These are phyloP conservation scores for Citeromyces hawaiiensis DNA, from an alignment of 1,139 yeast genomes.

Conservation along the genomic window DNA sequence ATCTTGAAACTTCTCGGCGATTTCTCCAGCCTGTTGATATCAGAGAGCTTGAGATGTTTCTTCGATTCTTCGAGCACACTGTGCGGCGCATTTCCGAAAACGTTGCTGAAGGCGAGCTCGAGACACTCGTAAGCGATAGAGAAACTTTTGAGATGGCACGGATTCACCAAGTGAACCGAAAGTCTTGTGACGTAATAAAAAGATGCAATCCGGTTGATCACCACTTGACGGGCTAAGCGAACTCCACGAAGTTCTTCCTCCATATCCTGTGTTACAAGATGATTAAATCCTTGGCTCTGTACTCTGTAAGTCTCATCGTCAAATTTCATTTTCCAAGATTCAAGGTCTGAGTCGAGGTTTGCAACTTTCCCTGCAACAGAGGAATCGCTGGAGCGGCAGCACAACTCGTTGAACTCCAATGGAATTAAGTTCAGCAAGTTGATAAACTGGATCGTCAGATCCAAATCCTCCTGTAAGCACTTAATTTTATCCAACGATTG, in stretches of 20 bases:
- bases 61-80: neutral
- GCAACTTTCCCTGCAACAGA: neutral
- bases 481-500: constrained; percentile 13
- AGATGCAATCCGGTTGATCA: neutral
- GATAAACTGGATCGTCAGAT: constrained; percentile 12
- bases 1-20: neutral
- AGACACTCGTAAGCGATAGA: neutral
- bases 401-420: constrained; percentile 11
- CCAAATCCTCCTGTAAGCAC: constrained; percentile 15
- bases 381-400: constrained; percentile 1
- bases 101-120: neutral
- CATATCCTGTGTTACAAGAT: neutral
- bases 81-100: neutral
- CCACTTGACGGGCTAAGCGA: neutral
- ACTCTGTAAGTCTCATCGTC: neutral
- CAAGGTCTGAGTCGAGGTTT: constrained; percentile 8
- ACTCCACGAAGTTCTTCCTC: neutral
- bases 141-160: neutral
- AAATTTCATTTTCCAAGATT: neutral
- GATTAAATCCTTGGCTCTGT: neutral
- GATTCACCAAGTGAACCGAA: neutral
- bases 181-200: neutral
- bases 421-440: constrained; percentile 16
- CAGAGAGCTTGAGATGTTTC: neutral
- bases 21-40: constrained; percentile 1